Percentiles rank a stretch among this genome's conserved stretches.
phyloP scores from a whole-genome alignment of 768 basidiomycete species.

The Chalciporus sphaerocephalus region DNA sequence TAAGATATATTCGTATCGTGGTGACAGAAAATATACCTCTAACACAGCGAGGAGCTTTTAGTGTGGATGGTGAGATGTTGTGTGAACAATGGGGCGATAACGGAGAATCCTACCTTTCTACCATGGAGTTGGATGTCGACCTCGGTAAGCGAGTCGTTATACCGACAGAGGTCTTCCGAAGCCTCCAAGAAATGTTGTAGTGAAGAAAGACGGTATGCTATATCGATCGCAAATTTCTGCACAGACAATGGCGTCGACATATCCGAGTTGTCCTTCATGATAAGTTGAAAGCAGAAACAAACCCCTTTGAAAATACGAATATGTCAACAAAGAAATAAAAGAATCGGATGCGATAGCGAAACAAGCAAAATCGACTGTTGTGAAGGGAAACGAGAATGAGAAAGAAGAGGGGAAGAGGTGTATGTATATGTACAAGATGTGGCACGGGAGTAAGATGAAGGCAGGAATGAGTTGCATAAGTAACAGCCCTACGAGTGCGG shows the following conservation, averaged over 20 bases:
- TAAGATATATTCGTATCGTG: not conserved
- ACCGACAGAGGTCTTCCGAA: conserved; percentile 23
- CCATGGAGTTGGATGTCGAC: conserved; percentile 21
- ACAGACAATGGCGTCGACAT: conserved; percentile 14
- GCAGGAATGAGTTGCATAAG: conserved; percentile 20
- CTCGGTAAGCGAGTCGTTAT: conserved; percentile 15
- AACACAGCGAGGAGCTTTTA: conserved; percentile 45
- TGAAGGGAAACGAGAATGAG: conserved; percentile 9
- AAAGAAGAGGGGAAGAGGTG: conserved; percentile 15
- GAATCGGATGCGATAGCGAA: conserved; percentile 5
- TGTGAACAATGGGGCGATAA: not conserved
- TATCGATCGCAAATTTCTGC: conserved; percentile 28
- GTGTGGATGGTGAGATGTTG: conserved; percentile 6
- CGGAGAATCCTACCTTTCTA: conserved; percentile 22
- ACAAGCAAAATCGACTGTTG: conserved; percentile 2
- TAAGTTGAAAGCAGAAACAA: conserved; percentile 1
- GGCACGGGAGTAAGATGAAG: conserved; percentile 22
- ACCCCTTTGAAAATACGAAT: conserved; percentile 16
- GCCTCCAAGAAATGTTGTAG: conserved; percentile 28
- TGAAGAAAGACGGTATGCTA: conserved; percentile 29
- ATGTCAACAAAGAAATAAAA: conserved; percentile 4
- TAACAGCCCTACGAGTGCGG: conserved; percentile 25
- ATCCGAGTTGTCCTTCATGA: conserved; percentile 12
- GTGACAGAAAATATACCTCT: conserved; percentile 42
- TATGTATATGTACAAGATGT: conserved; percentile 28